A percentile compares a stretch with the other conserved stretches of the same genome.
Evolutionary conservation across 2,329 filamentous ascomycete species (phyloP).

Genomic region (Aspergillus sp.): DNA sequence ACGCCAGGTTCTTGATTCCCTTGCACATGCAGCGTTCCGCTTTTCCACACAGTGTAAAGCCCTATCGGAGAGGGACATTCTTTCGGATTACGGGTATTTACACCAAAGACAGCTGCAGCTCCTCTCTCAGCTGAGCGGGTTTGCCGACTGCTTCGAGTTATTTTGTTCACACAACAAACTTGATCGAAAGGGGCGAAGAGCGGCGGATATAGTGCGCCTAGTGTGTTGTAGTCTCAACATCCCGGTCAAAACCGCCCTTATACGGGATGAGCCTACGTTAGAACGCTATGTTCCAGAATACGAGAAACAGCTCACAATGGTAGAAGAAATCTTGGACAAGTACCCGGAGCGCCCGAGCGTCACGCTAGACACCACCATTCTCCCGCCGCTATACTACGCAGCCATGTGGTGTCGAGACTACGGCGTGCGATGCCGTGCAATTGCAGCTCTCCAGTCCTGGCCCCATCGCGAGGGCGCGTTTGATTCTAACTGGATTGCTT

Average conservation of each 20-base stretch:
- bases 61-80: background rate
- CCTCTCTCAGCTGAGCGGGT: background rate
- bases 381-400: background rate
- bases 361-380: background rate
- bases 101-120: background rate
- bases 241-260: constrained; percentile 13
- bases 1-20: background rate
- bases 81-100: background rate
- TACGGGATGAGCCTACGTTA: constrained; percentile 5
- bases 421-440: background rate
- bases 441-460: background rate
- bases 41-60: background rate
- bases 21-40: background rate
- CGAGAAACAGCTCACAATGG: background rate
- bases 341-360: background rate
- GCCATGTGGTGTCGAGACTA: background rate
- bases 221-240: constrained; percentile 10
- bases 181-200: constrained; percentile 11
- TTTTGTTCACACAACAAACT: background rate
- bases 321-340: background rate
- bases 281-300: constrained; percentile 8
- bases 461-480: constrained; percentile 4
- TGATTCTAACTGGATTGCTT: constrained; percentile 1
- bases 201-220: constrained; percentile 17
- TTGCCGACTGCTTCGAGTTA: background rate